Conservation (phyloP, 2,329 filamentous ascomycete genomes). For the Penicillium palitans region DNA sequence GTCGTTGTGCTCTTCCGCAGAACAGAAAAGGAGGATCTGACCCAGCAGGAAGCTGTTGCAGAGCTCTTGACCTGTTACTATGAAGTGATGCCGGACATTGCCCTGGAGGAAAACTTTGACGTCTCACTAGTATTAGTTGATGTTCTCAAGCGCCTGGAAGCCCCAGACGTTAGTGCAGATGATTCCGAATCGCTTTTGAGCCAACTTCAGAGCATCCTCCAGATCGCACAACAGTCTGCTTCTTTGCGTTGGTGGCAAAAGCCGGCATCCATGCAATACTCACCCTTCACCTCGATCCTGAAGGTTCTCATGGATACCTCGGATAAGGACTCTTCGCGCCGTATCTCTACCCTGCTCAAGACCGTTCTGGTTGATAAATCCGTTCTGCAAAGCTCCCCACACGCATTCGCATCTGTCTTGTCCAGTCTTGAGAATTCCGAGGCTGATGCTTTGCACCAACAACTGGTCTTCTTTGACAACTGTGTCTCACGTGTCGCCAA, state of each 20-base stretch:
- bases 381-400: slow-evolving; percentile 33
- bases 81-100: slow-evolving; percentile 73
- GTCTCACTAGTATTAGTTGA: slow-evolving; percentile 74
- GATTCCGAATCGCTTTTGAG: slow-evolving; percentile 62
- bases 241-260: slow-evolving; percentile 91
- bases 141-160: slow-evolving; percentile 63
- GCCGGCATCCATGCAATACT: slow-evolving; percentile 45
- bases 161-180: slow-evolving; percentile 45
- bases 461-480: slow-evolving; percentile 78
- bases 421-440: slow-evolving; percentile 41
- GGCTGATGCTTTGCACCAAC: slow-evolving; percentile 31
- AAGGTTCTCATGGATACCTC: slow-evolving; percentile 38
- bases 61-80: slow-evolving; percentile 83
- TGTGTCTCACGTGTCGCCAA: slow-evolving; percentile 73
- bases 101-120: slow-evolving; percentile 83
- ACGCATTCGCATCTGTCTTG: slow-evolving; percentile 40
- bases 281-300: slow-evolving; percentile 44
- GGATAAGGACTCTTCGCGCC: slow-evolving; percentile 33
- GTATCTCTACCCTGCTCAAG: slow-evolving; percentile 37
- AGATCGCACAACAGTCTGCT: slow-evolving; percentile 76
- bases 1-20: slow-evolving; percentile 72
- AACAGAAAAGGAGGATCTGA: slow-evolving; percentile 65
- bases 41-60: slow-evolving; percentile 77
- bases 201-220: slow-evolving; percentile 77
- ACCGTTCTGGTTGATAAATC: slow-evolving; percentile 41